These are phyloP conservation scores for Cordyceps fumosorosea DNA, from an alignment of 2,329 filamentous ascomycete species.

Conservation along the genomic window DNA sequence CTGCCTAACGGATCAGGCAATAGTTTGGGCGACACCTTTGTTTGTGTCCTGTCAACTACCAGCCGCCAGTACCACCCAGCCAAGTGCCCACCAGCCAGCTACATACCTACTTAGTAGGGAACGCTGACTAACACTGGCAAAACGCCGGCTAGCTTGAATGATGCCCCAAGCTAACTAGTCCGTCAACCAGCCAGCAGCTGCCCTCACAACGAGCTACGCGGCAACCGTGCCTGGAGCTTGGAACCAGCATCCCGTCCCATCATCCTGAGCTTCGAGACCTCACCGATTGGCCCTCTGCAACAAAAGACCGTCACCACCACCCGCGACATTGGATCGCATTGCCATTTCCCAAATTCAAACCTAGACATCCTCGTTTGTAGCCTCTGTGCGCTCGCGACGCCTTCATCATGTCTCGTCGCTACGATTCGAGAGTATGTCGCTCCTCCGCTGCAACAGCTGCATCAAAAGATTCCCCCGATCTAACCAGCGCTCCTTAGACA, in stretches of 20 bases:
- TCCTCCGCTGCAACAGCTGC: conserved; percentile 14
- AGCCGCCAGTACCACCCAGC: too few relatives aligned
- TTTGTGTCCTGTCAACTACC: too few relatives aligned
- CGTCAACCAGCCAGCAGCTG: conserved; percentile 5
- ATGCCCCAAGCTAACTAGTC: conserved; percentile 2
- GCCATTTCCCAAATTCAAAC: not conserved
- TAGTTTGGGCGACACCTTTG: not conserved
- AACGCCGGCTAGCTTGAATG: conserved; percentile 12
- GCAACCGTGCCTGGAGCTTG: conserved; percentile 40
- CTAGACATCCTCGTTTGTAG: not conserved
- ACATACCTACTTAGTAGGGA: too few relatives aligned
- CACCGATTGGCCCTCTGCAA: conserved; percentile 3
- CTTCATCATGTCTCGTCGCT: conserved; percentile 80
- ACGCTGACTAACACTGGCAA: conserved; percentile 10
- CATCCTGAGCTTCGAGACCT: conserved; percentile 14
- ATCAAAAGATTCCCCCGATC: conserved; percentile 13
- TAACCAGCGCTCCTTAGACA: conserved; percentile 52
- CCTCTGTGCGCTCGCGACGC: not conserved
- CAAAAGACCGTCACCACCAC: not conserved
- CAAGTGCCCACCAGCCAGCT: not conserved
- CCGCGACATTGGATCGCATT: not conserved
- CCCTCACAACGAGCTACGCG: conserved; percentile 26
- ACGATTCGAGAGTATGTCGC: conserved; percentile 82
- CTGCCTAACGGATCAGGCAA: conserved; percentile 6
- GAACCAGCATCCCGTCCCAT: conserved; percentile 12